phyloP scores from a whole-genome alignment of 345 rosid genomes.

The Eutrema japonicum region DNA sequence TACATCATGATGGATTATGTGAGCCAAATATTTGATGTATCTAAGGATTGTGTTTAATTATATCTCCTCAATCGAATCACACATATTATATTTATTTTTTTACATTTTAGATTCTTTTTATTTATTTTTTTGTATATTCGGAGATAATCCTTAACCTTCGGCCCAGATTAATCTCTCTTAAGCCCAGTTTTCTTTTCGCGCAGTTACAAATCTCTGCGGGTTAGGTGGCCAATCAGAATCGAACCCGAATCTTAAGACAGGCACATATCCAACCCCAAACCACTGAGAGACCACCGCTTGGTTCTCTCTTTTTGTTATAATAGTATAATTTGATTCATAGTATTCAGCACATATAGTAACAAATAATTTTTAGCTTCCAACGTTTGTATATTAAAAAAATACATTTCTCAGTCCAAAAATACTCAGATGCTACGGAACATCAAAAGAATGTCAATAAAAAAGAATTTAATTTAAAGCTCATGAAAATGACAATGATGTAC shows the following conservation, averaged over 20 bases:
- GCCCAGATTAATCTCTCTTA: too few species aligned
- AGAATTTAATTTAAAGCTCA: constrained; percentile 12
- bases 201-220: too few species aligned
- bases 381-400: background rate
- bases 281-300: too few species aligned
- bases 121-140: too few species aligned
- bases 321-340: background rate
- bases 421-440: constrained; percentile 27
- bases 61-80: background rate
- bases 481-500: constrained; percentile 31
- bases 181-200: too few species aligned
- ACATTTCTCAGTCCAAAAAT: constrained; percentile 23
- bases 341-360: background rate
- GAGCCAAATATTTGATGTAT: constrained; percentile 3
- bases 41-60: constrained; percentile 10
- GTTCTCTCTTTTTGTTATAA: background rate
- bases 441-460: constrained; percentile 13
- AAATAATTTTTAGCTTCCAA: background rate
- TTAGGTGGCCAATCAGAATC: too few species aligned
- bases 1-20: background rate
- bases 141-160: too few species aligned
- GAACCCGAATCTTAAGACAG: too few species aligned
- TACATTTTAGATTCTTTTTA: too few species aligned
- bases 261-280: too few species aligned
- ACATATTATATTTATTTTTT: too few species aligned